Evolutionary conservation across 352 stramenopile species (phyloP), one percentile per base, ranked within the genome.

Genomic region (Blastocystis sp.): DNA sequence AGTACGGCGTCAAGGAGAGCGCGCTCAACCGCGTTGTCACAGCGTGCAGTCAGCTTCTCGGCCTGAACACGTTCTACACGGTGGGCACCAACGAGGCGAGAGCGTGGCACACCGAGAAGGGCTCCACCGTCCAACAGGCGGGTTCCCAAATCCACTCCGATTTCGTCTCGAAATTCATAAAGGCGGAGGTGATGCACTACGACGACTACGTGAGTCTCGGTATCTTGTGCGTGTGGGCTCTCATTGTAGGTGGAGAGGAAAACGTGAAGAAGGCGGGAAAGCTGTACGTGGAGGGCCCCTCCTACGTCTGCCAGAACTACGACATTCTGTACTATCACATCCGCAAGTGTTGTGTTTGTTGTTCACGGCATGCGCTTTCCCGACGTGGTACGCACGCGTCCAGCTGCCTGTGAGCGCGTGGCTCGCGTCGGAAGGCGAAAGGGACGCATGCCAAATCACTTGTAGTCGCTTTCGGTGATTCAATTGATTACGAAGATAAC

Each of bases 291-390:
- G 94, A 96, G 90, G 94, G 94, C 71, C 95, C 95, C 88, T 92
- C 95, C 35, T 96, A 96, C 80, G 88, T 95, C 51, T 94, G 93
- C 82, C 92, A 95, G 77, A 93, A 95, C 82, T 93, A 93, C 77
- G 94, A 96, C 88, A 94, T 96, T 80, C 95, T 95, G 91, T 94
- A 95, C 88, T 96, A 95, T 90, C 92, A 95, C 41, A 93, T 96
- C 24, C 90, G 93, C 90, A 93, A 94, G 91, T 94, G 93, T 90
- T 90, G 13, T 89, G 67, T 80, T 76, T 89, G 67, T 89, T 89
- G n/a, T 16, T 16, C 13, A 78, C 33, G n/a, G n/a, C n/a, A n/a
- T n/a, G n/a, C n/a, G n/a, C n/a, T n/a, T n/a, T n/a, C n/a, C n/a
- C n/a, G n/a, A n/a, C n/a, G n/a, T n/a, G n/a, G n/a, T n/a, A n/a